These are phyloP conservation scores for Trametes cingulata DNA, from an alignment of 768 basidiomycete species.

Conservation along the genomic window DNA sequence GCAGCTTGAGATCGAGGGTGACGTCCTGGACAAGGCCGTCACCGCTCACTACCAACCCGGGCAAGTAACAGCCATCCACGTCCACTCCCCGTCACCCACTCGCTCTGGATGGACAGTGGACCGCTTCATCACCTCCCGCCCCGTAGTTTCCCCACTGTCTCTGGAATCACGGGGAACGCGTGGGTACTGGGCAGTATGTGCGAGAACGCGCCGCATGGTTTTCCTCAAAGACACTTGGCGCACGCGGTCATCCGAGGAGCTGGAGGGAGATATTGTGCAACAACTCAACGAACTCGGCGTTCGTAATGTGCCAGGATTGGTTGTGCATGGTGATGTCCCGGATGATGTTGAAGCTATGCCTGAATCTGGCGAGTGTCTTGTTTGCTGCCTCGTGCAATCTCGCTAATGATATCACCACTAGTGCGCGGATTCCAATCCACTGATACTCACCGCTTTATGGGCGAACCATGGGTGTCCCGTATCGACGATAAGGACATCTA, in stretches of 20 bases:
- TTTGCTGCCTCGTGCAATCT: no score
- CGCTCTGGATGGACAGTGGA: not conserved
- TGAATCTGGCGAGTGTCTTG: not conserved
- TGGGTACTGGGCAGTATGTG: slow-evolving; percentile 17
- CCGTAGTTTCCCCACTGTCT: not conserved
- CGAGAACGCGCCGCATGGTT: not conserved
- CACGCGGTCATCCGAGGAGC: not conserved
- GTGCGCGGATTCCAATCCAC: not conserved
- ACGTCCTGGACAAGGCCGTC: not conserved
- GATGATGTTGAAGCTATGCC: not conserved
- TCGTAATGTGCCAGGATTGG: not conserved
- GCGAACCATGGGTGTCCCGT: not conserved
- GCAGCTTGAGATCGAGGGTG: not conserved
- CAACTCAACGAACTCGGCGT: not conserved
- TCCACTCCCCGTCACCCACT: not conserved
- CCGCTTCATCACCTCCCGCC: slow-evolving; percentile 6
- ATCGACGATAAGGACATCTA: not conserved
- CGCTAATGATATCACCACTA: no score
- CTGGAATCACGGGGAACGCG: slow-evolving; percentile 7
- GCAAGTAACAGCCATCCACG: not conserved
- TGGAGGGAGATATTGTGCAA: not conserved
- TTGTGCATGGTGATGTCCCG: slow-evolving; percentile 8
- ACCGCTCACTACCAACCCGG: slow-evolving; percentile 9
- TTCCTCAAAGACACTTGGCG: slow-evolving; percentile 18
- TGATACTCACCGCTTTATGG: not conserved